Percentiles rank a stretch among this genome's conserved stretches.
Evolutionary conservation across 192 early-diverging fungal species (phyloP).

Genomic region (Podila minutissima): DNA sequence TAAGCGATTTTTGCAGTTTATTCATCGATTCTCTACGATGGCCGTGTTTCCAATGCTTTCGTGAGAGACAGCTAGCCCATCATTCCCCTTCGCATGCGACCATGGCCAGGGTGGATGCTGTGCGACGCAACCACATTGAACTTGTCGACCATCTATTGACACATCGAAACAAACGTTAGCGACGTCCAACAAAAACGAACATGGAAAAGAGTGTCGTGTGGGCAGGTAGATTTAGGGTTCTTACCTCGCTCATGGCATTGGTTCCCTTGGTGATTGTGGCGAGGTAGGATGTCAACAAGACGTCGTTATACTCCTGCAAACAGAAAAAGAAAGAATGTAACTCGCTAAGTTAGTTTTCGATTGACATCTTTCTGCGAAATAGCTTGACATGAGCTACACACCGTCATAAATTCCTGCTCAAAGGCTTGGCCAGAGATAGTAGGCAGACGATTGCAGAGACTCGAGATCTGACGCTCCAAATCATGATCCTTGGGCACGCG

Average conservation of each 20-base stretch:
- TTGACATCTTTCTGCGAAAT: background rate
- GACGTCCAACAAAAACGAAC: no score
- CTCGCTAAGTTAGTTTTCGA: background rate
- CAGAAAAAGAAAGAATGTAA: background rate
- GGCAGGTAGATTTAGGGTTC: background rate
- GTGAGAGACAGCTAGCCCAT: slow-evolving; percentile 22
- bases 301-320: slow-evolving; percentile 83
- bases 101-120: slow-evolving; percentile 10
- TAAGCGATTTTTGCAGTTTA: no score
- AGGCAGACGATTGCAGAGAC: slow-evolving; percentile 77
- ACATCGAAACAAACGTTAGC: background rate
- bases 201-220: background rate
- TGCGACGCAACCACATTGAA: slow-evolving; percentile 34
- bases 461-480: slow-evolving; percentile 79
- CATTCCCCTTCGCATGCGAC: slow-evolving; percentile 32
- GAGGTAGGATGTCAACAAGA: slow-evolving; percentile 78
- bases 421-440: slow-evolving; percentile 73
- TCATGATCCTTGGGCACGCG: slow-evolving; percentile 71
- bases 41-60: no score
- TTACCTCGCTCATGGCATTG: slow-evolving; percentile 71
- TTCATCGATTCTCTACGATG: no score
- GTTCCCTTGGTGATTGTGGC: slow-evolving; percentile 82
- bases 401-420: slow-evolving; percentile 76
- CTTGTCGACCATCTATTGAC: slow-evolving; percentile 45
- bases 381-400: slow-evolving; percentile 26